phyloP scores from a whole-genome alignment of 2,329 filamentous ascomycete genomes.

The Sphaceloma murrayae region DNA sequence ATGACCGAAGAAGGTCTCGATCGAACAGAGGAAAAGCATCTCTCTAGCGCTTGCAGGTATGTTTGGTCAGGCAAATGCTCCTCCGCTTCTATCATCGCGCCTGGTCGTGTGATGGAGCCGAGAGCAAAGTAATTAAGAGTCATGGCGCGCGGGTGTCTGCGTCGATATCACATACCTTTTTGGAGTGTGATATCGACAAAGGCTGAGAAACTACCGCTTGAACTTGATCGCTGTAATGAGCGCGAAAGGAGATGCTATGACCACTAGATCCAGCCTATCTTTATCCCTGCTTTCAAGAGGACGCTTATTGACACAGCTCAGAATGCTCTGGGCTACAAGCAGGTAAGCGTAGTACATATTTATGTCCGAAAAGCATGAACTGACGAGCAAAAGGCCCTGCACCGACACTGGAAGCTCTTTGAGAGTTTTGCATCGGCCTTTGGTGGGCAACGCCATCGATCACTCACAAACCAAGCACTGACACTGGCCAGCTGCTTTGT shows the following conservation, averaged over 20 bases:
- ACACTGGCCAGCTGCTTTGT: conserved; percentile 43
- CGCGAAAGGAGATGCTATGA: conserved; percentile 35
- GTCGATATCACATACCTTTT: conserved; percentile 4
- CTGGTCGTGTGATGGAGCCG: not conserved
- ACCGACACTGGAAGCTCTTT: conserved; percentile 48
- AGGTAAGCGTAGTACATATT: conserved; percentile 32
- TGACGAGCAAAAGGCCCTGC: conserved; percentile 39
- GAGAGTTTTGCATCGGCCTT: conserved; percentile 53
- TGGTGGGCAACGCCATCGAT: conserved; percentile 31
- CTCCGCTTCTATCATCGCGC: not conserved
- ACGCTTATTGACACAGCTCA: conserved; percentile 23
- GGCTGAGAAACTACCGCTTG: conserved; percentile 33
- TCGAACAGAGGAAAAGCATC: conserved; percentile 16
- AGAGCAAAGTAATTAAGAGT: conserved; percentile 21
- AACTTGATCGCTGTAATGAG: conserved; percentile 34
- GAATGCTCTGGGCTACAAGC: conserved; percentile 47
- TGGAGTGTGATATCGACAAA: conserved; percentile 20
- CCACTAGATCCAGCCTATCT: conserved; percentile 22
- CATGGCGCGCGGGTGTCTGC: conserved; percentile 32
- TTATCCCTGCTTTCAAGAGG: conserved; percentile 15
- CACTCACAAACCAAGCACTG: conserved; percentile 12
- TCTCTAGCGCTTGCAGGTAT: conserved; percentile 16
- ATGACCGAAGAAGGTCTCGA: conserved; percentile 20
- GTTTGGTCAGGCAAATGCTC: conserved; percentile 15
- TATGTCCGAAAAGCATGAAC: conserved; percentile 14